These are phyloP conservation scores for Myriangium duriaei DNA, from an alignment of 2,329 filamentous ascomycete genomes.

Conservation along the genomic window DNA sequence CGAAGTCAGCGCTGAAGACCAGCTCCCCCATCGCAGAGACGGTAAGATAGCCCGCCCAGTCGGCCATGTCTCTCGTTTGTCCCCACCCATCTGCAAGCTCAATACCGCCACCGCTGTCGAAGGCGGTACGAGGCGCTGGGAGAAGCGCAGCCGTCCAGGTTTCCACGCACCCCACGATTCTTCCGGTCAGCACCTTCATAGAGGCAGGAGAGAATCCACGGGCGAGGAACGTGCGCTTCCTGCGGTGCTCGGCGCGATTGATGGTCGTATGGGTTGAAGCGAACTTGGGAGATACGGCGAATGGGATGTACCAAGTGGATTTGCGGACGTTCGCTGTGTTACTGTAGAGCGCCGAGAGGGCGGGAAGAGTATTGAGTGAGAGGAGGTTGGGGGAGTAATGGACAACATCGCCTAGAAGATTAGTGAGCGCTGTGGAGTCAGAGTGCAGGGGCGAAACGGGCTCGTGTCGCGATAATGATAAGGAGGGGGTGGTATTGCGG, in stretches of 20 bases:
- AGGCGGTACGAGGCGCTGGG: neutral
- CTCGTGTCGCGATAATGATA: neutral
- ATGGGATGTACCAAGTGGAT: constrained; percentile 31
- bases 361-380: constrained; percentile 60
- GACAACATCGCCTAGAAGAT: constrained; percentile 33
- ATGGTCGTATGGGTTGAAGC: constrained; percentile 1
- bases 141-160: constrained; percentile 3
- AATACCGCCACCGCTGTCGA: neutral
- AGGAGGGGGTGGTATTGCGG: no score
- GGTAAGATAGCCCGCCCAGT: constrained; percentile 4
- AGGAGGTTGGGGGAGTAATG: constrained; percentile 68
- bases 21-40: constrained; percentile 2
- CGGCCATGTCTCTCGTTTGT: constrained; percentile 1
- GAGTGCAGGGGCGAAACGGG: constrained; percentile 2
- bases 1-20: constrained; percentile 1
- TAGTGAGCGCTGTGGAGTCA: neutral
- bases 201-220: constrained; percentile 1
- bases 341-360: constrained; percentile 44
- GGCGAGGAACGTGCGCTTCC: constrained; percentile 2
- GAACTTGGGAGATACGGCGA: neutral
- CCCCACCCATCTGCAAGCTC: neutral
- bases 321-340: constrained; percentile 37
- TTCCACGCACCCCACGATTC: constrained; percentile 1
- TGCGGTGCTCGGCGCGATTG: constrained; percentile 1
- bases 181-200: constrained; percentile 1